These are phyloP conservation scores for Botryotinia calthae DNA, from an alignment of 2,329 filamentous ascomycete genomes.

Conservation along the genomic window DNA sequence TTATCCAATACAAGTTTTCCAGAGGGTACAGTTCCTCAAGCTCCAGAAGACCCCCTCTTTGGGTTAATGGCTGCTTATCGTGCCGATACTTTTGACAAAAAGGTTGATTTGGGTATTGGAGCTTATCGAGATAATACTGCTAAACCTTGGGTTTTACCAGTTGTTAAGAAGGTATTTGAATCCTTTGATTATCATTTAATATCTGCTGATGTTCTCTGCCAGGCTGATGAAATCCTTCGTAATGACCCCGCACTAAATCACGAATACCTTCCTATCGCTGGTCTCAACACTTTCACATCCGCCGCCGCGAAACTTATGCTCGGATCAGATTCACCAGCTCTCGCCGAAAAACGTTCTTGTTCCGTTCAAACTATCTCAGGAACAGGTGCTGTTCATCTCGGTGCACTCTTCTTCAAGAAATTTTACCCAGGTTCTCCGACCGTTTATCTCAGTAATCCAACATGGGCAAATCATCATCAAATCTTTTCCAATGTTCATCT, in stretches of 20 bases:
- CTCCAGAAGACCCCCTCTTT: conserved; percentile 93
- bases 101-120: conserved; percentile 89
- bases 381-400: conserved; percentile 91
- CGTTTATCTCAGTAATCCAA: conserved; percentile 90
- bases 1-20: conserved; percentile 63
- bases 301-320: conserved; percentile 91
- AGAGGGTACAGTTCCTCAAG: conserved; percentile 75
- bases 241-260: conserved; percentile 91
- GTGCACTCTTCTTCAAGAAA: conserved; percentile 87
- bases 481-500: conserved; percentile 92
- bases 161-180: conserved; percentile 82
- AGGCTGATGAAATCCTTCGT: conserved; percentile 89
- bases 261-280: conserved; percentile 96
- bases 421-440: conserved; percentile 77
- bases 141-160: conserved; percentile 95
- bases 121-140: conserved; percentile 93
- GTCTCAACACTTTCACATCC: conserved; percentile 77
- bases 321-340: conserved; percentile 73
- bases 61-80: conserved; percentile 86
- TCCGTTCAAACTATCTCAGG: conserved; percentile 95
- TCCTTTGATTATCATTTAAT: not conserved
- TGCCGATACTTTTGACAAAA: conserved; percentile 72
- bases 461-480: conserved; percentile 98
- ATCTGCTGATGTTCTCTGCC: conserved; percentile 22
- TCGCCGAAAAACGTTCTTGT: conserved; percentile 75